phyloP scores from a whole-genome alignment of 768 basidiomycete genomes.

The Agrocybe praecox region DNA sequence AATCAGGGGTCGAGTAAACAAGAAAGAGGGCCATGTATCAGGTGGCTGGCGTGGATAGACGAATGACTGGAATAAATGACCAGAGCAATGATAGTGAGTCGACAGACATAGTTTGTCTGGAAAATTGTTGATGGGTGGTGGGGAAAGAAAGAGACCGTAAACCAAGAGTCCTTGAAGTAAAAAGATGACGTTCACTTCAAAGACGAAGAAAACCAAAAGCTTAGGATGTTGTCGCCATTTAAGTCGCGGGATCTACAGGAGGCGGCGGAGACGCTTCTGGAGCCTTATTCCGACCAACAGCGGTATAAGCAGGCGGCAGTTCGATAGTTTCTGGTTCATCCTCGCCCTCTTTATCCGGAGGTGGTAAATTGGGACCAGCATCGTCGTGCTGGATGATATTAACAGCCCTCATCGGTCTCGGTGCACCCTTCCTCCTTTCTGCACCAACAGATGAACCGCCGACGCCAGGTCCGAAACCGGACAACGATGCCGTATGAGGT shows the following conservation, averaged over 20 bases:
- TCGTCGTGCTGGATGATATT: slow-evolving; percentile 89
- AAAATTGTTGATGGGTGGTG: too few relatives aligned
- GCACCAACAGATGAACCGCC: slow-evolving; percentile 27
- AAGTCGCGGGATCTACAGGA: neutral
- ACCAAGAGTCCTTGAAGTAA: too few relatives aligned
- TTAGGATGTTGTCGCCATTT: too few relatives aligned
- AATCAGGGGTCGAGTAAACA: too few relatives aligned
- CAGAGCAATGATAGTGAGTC: too few relatives aligned
- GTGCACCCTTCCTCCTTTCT: slow-evolving; percentile 44
- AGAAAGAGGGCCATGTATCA: too few relatives aligned
- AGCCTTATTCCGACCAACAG: slow-evolving; percentile 38
- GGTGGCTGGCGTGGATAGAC: too few relatives aligned
- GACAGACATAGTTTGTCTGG: too few relatives aligned
- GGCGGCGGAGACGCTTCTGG: neutral
- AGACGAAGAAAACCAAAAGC: too few relatives aligned
- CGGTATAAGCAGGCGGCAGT: slow-evolving; percentile 82
- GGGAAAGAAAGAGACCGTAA: too few relatives aligned
- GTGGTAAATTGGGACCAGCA: slow-evolving; percentile 57
- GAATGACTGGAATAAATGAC: too few relatives aligned
- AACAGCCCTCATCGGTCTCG: slow-evolving; percentile 63
- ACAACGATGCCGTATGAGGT: slow-evolving; percentile 16
- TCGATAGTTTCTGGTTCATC: slow-evolving; percentile 75
- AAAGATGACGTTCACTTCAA: too few relatives aligned
- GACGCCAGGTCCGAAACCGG: slow-evolving; percentile 12
- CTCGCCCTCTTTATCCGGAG: slow-evolving; percentile 27